Evolutionary conservation across 495 filamentous ascomycete genomes (phyloP).

Genomic region (Massariosphaeria phaeospora): DNA sequence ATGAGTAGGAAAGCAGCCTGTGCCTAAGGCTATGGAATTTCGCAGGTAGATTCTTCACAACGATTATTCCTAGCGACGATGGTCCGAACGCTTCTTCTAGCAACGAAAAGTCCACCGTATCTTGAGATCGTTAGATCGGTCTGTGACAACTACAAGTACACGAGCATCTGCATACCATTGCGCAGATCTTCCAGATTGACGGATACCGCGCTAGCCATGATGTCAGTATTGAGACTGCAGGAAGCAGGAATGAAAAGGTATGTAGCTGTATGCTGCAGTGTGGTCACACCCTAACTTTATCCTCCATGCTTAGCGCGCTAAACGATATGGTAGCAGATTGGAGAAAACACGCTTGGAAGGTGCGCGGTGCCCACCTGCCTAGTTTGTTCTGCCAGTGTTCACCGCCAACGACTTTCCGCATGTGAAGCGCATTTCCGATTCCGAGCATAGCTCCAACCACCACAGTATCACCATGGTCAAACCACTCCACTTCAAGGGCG

Average conservation of each 20-base stretch:
- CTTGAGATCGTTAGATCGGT: conserved; percentile 40
- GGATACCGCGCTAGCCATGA: conserved; percentile 42
- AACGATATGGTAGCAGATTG: too few relatives aligned
- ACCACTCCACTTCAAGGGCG: conserved; percentile 89
- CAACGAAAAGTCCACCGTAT: conserved; percentile 63
- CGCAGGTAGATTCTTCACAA: conserved; percentile 76
- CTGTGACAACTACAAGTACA: not conserved
- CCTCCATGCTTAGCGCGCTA: not conserved
- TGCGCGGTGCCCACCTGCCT: conserved; percentile 16
- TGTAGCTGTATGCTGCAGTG: not conserved
- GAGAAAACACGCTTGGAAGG: not conserved
- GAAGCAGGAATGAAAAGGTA: not conserved
- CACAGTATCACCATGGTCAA: conserved; percentile 53
- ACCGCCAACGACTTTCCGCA: conserved; percentile 17
- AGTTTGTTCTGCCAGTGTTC: conserved; percentile 12
- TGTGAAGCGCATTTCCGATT: not conserved
- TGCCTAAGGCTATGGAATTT: conserved; percentile 64
- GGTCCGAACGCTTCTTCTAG: conserved; percentile 88
- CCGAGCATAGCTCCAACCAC: not conserved
- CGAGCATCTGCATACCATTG: conserved; percentile 32
- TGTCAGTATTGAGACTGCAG: not conserved
- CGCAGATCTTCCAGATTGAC: conserved; percentile 53
- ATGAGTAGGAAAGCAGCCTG: conserved; percentile 76
- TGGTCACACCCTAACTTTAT: too few relatives aligned
- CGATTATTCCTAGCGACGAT: conserved; percentile 82